phyloP scores from a whole-genome alignment of 441 rosid species.

The Populus hybrid region DNA sequence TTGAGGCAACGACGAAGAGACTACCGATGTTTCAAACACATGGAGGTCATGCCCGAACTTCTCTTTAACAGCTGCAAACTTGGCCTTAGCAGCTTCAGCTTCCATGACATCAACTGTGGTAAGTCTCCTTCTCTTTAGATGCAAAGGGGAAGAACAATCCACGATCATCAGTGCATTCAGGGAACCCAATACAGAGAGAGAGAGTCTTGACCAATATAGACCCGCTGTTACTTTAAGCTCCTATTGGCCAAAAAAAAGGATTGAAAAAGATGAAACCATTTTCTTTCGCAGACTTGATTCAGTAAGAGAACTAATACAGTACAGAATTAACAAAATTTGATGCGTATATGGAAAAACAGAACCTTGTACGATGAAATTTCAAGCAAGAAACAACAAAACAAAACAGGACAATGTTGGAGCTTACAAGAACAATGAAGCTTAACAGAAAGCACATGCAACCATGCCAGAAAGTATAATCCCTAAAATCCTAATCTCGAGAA shows the following conservation, averaged over 20 bases:
- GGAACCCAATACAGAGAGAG: neutral
- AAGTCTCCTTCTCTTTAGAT: slow-evolving; percentile 9
- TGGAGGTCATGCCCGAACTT: slow-evolving; percentile 70
- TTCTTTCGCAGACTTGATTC: neutral
- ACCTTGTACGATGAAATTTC: neutral
- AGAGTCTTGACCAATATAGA: neutral
- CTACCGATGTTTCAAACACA: slow-evolving; percentile 61
- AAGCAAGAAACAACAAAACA: neutral
- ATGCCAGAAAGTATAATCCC: neutral
- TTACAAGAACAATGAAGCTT: neutral
- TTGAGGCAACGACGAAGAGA: slow-evolving; percentile 40
- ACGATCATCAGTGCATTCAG: neutral
- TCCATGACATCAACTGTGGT: neutral
- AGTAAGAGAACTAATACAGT: neutral
- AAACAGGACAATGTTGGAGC: neutral
- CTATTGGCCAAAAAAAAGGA: neutral
- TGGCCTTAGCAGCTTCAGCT: slow-evolving; percentile 41
- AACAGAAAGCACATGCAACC: neutral
- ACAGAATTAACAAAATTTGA: neutral
- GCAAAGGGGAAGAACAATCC: slow-evolving; percentile 7
- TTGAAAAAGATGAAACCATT: neutral
- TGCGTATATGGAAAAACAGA: neutral
- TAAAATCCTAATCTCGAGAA: neutral
- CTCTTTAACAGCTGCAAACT: slow-evolving; percentile 53
- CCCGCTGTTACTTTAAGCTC: neutral